phyloP scores from a whole-genome alignment of 1,139 yeast genomes.

The Spathaspora sp. region DNA sequence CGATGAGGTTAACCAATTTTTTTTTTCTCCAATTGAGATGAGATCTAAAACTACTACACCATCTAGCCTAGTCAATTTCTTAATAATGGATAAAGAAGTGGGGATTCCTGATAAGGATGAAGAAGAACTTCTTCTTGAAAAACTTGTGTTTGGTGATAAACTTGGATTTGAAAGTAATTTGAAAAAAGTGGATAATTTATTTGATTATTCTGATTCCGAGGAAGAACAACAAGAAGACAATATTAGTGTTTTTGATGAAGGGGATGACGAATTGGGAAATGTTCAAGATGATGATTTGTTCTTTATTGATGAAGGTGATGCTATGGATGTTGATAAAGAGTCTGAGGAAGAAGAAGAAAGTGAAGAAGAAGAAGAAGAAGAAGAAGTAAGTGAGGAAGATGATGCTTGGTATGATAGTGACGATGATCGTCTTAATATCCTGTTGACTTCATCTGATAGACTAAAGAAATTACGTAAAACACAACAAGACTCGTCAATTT shows the following conservation, averaged over 20 bases:
- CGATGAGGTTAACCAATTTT: not conserved
- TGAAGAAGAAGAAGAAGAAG: constrained; percentile 29
- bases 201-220: constrained; percentile 48
- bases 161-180: constrained; percentile 74
- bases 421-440: constrained; percentile 70
- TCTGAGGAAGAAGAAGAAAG: constrained; percentile 19
- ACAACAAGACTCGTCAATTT: constrained; percentile 56
- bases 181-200: constrained; percentile 56
- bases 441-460: constrained; percentile 59
- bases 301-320: constrained; percentile 58
- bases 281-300: constrained; percentile 63
- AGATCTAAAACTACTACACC: too few relatives aligned
- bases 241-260: constrained; percentile 12
- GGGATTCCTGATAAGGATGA: constrained; percentile 69
- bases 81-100: constrained; percentile 23
- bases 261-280: constrained; percentile 30
- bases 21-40: not conserved
- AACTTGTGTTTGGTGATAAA: constrained; percentile 84
- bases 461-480: constrained; percentile 70
- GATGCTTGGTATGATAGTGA: constrained; percentile 92
- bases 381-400: constrained; percentile 32
- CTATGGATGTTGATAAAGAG: constrained; percentile 40
- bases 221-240: constrained; percentile 15
- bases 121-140: constrained; percentile 77
- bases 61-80: too few relatives aligned